Evolutionary conservation across 805 yeast species (phyloP), one percentile per base, ranked within the genome.

Genomic region (Ogataea dorogensis): DNA sequence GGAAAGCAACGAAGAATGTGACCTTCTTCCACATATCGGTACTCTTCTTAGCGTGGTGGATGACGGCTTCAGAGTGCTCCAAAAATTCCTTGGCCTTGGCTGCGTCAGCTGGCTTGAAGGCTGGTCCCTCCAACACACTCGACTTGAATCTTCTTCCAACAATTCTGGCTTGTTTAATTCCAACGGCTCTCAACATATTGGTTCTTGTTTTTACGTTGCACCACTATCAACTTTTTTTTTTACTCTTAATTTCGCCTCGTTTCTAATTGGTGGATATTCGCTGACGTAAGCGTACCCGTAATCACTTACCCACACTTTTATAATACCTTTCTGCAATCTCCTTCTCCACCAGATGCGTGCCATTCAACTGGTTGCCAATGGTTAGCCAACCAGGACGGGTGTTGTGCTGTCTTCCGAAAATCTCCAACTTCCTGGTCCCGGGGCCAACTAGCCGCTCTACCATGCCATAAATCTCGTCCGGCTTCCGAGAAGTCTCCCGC

Each of bases 311-410:
- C 12, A 20, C 21, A 17, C 41, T 38, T 14, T 38, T 33, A 19
- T 40, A 35, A 28, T 51, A 51, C 17, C 53, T 36, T 7, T 35
- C 31, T 2, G 45, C 39, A 11, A 81, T 75, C 39, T 80, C 86
- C 39, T 65, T 60, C 49, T 83, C 93, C 30, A 67, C 63, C 8
- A 86, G 65, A 17, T 69, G 60, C 2, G 73, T 70, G 0, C 84
- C 86, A 5, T 70, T 68, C 28, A 87, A 56, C 56, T 86, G 93
- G 53, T 86, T 82, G 0, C 95, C 96, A 33, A 87, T 73, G 0
- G 94, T 66, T 47, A 89, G 64, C 97, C 98, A 91, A 0, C 96
- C 96, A 0, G 87, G 84, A 23, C 96, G 70, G 1, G 82, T 69
- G 52, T 91, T 89, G 52, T 86, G 91, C 46, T 80, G 83, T 38